These are phyloP conservation scores for Diaporthe citrichinensis DNA, from an alignment of 2,329 filamentous ascomycete species.

Conservation along the genomic window DNA sequence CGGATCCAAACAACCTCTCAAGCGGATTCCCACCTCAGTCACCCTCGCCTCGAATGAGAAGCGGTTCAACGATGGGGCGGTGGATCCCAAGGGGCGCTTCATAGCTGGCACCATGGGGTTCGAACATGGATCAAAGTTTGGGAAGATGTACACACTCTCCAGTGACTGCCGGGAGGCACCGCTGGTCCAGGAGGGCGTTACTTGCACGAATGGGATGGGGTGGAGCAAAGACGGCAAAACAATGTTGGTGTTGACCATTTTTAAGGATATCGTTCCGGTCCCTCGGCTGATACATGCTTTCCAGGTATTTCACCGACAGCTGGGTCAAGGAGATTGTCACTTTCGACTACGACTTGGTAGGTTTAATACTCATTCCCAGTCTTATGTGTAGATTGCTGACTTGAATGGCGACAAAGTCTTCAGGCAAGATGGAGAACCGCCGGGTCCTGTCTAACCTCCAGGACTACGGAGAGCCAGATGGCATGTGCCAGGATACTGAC, in stretches of 20 bases:
- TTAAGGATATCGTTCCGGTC: no score
- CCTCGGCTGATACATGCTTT: no score
- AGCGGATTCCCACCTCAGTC: background rate
- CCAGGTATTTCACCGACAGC: background rate
- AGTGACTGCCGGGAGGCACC: background rate
- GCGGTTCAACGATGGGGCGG: background rate
- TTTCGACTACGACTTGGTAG: background rate
- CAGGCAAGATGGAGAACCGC: background rate
- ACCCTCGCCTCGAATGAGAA: background rate
- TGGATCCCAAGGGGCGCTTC: background rate
- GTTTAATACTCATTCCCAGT: background rate
- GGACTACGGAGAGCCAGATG: background rate
- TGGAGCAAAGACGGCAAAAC: background rate
- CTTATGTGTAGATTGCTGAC: background rate
- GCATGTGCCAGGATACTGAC: constrained; percentile 1
- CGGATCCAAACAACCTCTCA: background rate
- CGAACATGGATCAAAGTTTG: background rate
- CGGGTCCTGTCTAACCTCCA: background rate
- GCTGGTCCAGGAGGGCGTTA: background rate
- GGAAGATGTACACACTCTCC: background rate
- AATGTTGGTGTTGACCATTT: no score
- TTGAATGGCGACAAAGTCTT: background rate
- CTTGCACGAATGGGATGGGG: background rate
- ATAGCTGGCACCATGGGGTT: background rate
- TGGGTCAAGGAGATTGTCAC: background rate